Conservation (phyloP, 805 yeast species). For the Myxozyma kluyveri region DNA sequence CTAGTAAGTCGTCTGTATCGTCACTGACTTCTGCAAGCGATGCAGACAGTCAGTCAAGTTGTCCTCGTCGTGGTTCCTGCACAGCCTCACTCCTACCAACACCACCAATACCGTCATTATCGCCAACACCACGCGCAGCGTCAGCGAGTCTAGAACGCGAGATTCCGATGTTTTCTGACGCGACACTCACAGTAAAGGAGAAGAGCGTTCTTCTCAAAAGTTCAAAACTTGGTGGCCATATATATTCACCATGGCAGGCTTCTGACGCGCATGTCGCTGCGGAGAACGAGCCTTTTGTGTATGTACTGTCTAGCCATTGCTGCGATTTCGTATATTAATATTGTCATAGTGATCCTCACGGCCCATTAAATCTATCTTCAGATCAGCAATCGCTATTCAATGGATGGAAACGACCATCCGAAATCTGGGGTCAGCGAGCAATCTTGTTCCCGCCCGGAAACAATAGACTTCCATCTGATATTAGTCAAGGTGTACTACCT, state of each 20-base stretch:
- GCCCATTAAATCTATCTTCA: constrained; percentile 23
- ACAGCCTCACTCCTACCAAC: too few species aligned
- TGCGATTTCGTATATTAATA: constrained; percentile 1
- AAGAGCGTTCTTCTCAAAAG: constrained; percentile 11
- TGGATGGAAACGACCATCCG: constrained; percentile 30
- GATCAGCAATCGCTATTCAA: constrained; percentile 18
- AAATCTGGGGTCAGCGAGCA: constrained; percentile 14
- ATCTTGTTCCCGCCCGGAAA: neutral
- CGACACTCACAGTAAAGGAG: constrained; percentile 9
- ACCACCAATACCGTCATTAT: neutral
- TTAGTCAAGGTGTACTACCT: constrained; percentile 37
- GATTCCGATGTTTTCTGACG: constrained; percentile 1
- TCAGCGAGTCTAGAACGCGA: neutral
- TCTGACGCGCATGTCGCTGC: constrained; percentile 1
- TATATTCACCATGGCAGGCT: constrained; percentile 27
- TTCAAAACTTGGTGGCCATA: constrained; percentile 18
- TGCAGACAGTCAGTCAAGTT: too few species aligned
- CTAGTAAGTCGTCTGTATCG: too few species aligned
- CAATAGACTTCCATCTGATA: neutral
- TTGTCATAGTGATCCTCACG: constrained; percentile 28
- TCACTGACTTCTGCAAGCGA: too few species aligned
- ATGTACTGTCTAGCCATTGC: neutral
- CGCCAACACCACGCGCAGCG: constrained; percentile 3
- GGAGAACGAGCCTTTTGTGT: constrained; percentile 1
- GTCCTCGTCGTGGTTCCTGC: too few species aligned